These are phyloP conservation scores for Kodamaea fukazawae DNA, from an alignment of 805 yeast species.

Conservation along the genomic window DNA sequence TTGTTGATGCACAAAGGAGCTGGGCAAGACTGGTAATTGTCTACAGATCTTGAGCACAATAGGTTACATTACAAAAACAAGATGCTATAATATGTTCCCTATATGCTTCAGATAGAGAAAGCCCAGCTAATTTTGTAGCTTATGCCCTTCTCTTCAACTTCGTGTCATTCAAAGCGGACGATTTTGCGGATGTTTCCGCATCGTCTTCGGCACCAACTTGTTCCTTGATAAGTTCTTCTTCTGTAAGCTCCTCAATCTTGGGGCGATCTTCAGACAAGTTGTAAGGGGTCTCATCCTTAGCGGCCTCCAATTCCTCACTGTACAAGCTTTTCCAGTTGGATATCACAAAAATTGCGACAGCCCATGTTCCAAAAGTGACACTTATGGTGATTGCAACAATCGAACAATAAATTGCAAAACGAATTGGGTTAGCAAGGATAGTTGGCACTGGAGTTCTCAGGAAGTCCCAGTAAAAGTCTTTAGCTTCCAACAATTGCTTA, in stretches of 20 bases:
- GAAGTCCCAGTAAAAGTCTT: slow-evolving; percentile 38
- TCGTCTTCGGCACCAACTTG: not conserved
- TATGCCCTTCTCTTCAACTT: not conserved
- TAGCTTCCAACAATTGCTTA: slow-evolving; percentile 24
- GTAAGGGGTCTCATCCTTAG: not conserved
- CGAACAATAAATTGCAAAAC: slow-evolving; percentile 47
- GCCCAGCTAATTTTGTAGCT: too few species aligned
- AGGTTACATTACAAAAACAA: too few species aligned
- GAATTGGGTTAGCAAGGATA: slow-evolving; percentile 46
- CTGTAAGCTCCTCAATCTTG: slow-evolving; percentile 4
- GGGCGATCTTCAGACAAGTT: not conserved
- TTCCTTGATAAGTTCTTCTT: not conserved
- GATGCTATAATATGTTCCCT: too few species aligned
- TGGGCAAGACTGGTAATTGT: too few species aligned
- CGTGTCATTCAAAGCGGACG: slow-evolving; percentile 1
- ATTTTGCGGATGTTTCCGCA: not conserved
- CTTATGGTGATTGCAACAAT: slow-evolving; percentile 41
- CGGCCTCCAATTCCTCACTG: slow-evolving; percentile 2
- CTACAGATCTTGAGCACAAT: too few species aligned
- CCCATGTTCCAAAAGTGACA: slow-evolving; percentile 42
- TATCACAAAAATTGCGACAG: slow-evolving; percentile 30
- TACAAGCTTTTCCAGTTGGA: slow-evolving; percentile 15
- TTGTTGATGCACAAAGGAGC: too few species aligned
- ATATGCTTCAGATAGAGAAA: too few species aligned
- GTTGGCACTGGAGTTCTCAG: slow-evolving; percentile 44